Evolutionary conservation across 2,329 filamentous ascomycete species (phyloP), one percentile per base, ranked within the genome.

Genomic region (Fusarium citri): DNA sequence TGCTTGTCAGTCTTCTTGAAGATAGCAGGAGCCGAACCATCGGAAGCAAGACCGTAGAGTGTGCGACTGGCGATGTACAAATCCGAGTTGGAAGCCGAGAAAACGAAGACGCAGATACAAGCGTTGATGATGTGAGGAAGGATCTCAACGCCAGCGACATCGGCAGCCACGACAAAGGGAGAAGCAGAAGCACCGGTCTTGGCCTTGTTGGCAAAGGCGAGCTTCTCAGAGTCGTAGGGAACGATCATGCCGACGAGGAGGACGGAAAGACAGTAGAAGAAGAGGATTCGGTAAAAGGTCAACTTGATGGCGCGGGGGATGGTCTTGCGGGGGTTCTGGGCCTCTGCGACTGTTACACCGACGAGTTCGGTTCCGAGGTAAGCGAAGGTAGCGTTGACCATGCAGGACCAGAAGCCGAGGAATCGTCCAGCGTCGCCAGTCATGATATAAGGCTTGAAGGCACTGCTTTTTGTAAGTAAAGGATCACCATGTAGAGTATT

Each of bases 201-300:
- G 53, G 73, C 59, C 40, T 79, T 81, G 78, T 83, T 87, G 72
- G 89, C 88, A 68, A 90, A 89, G 23, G 82, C 79, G 8, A 94
- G 88, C 1, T 87, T 78, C 0, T 68, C 0, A 41, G 87, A 87
- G 83, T 94, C 81, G 83, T 92, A 94, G 2, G 91, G 91, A 6
- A 95, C 90, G 54, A 91, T 85, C 86, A 93, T 92, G 75, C 92
- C 92, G 57, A 95, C 83, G 54, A 94, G 85, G 55, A 95, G 85
- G 37, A 94, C 91, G 23, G 87, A 90, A 62, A 93, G 79, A 74
- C 89, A 85, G 83, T 95, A 95, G 84, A 95, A 95, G 82, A 94
- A 83, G 71, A 93, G 80, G 78, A 95, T 94, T 61, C 92, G 92
- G 83, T 88, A 94, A 80, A 94, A 94, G 71, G 92, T 94, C 51